Evolutionary conservation across 2,329 filamentous ascomycete species (phyloP).

Genomic region (Paecilomyces dactylethromorphus): DNA sequence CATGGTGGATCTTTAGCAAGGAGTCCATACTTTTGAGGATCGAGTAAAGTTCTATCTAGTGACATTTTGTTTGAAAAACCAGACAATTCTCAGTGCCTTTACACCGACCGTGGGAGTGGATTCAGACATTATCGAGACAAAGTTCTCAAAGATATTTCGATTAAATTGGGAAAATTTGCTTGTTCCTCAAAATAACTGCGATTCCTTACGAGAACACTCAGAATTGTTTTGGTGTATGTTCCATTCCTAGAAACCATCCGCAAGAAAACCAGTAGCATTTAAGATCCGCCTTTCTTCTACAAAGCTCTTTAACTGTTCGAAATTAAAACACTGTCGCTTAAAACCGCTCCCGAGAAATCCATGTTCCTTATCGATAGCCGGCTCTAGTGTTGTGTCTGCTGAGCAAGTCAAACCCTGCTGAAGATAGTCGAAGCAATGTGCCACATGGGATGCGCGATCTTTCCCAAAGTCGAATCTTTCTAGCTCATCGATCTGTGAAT

Average conservation of each 20-base stretch:
- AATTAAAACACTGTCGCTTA: conserved; percentile 28
- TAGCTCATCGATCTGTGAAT: conserved; percentile 20
- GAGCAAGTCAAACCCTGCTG: conserved; percentile 33
- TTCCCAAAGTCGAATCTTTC: conserved; percentile 12
- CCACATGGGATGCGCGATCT: conserved; percentile 29
- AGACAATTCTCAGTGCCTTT: too few species aligned
- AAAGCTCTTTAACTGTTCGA: conserved; percentile 29
- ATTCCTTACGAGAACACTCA: too few species aligned
- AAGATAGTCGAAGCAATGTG: conserved; percentile 36
- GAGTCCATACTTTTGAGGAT: too few species aligned
- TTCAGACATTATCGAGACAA: too few species aligned
- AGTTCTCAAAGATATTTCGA: too few species aligned
- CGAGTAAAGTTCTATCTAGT: too few species aligned
- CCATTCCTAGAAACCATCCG: background rate
- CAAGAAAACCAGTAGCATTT: conserved; percentile 1
- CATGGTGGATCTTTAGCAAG: too few species aligned
- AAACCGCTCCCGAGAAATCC: conserved; percentile 26
- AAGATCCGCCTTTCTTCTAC: conserved; percentile 23
- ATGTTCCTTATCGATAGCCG: conserved; percentile 6
- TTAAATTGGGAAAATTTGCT: too few species aligned
- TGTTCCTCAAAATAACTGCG: too few species aligned
- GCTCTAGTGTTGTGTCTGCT: conserved; percentile 33
- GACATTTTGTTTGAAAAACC: too few species aligned
- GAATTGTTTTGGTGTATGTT: background rate
- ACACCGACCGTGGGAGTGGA: too few species aligned